Conservation (phyloP, 805 yeast genomes). For the Zygotorulaspora sp. region DNA sequence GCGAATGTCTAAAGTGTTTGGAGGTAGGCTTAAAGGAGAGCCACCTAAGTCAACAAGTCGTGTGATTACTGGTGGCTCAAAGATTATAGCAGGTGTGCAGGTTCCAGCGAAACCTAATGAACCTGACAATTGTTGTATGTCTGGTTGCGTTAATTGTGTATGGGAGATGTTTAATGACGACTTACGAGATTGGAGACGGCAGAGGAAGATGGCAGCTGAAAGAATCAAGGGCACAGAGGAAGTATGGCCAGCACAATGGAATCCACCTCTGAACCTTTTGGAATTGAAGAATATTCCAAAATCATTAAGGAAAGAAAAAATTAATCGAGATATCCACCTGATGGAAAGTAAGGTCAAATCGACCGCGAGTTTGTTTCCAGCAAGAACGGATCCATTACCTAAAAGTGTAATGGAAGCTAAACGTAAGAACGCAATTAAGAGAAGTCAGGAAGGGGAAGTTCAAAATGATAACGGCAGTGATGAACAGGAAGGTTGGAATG, state of each 20-base stretch:
- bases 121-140: conserved; percentile 96
- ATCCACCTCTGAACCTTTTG: conserved; percentile 47
- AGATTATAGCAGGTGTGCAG: conserved; percentile 51
- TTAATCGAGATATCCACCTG: conserved; percentile 24
- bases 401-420: conserved; percentile 34
- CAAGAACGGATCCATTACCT: conserved; percentile 29
- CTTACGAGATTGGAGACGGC: conserved; percentile 69
- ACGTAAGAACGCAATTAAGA: conserved; percentile 15
- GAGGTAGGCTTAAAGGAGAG: conserved; percentile 53
- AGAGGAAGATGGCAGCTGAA: conserved; percentile 56
- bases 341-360: conserved; percentile 14
- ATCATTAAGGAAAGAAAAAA: conserved; percentile 32
- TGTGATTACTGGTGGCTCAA: conserved; percentile 15
- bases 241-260: conserved; percentile 62
- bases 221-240: conserved; percentile 40
- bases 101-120: conserved; percentile 84
- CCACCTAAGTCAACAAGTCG: conserved; percentile 40
- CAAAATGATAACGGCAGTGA: conserved; percentile 23
- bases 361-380: conserved; percentile 36
- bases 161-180: conserved; percentile 94
- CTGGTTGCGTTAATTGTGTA: conserved; percentile 94
- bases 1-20: conserved; percentile 48
- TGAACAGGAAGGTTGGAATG: conserved; percentile 47
- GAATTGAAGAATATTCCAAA: conserved; percentile 43
- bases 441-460: conserved; percentile 13